phyloP scores from a whole-genome alignment of 768 basidiomycete species.

The Lentinus tigrinus region DNA sequence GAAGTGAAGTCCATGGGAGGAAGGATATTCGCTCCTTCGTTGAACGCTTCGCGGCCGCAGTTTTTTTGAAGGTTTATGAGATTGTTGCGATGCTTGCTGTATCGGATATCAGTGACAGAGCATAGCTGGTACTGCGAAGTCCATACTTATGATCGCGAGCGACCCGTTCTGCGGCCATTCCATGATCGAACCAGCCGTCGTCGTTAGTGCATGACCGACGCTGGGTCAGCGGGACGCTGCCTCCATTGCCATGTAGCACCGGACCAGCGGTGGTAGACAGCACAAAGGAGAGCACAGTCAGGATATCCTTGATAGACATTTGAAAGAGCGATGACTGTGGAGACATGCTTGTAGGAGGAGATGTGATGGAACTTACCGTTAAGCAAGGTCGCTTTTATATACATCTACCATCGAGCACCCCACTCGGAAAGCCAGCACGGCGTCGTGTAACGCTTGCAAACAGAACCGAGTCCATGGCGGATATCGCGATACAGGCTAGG shows the following conservation, averaged over 20 bases:
- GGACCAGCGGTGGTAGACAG: neutral
- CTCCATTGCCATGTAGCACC: neutral
- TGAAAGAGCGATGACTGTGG: neutral
- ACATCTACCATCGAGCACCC: neutral
- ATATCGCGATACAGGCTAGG: too few relatives aligned
- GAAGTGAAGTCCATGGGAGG: constrained; percentile 3
- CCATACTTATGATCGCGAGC: constrained; percentile 19
- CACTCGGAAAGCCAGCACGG: too few relatives aligned
- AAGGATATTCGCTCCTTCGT: constrained; percentile 28
- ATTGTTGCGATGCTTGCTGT: constrained; percentile 21
- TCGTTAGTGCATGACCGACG: constrained; percentile 4
- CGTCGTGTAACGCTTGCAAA: too few relatives aligned
- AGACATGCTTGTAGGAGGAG: neutral
- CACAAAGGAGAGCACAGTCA: neutral
- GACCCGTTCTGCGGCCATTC: constrained; percentile 9
- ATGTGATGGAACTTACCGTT: neutral
- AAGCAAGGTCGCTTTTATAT: neutral
- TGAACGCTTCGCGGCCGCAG: constrained; percentile 13
- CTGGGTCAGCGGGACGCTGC: constrained; percentile 12
- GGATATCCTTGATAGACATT: neutral
- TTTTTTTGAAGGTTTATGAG: constrained; percentile 15
- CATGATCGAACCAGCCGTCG: constrained; percentile 19
- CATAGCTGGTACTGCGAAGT: too few relatives aligned
- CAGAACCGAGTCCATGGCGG: too few relatives aligned
- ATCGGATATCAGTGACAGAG: neutral